phyloP scores from a whole-genome alignment of 2,329 filamentous ascomycete genomes.

The Colletotrichum eleusines region DNA sequence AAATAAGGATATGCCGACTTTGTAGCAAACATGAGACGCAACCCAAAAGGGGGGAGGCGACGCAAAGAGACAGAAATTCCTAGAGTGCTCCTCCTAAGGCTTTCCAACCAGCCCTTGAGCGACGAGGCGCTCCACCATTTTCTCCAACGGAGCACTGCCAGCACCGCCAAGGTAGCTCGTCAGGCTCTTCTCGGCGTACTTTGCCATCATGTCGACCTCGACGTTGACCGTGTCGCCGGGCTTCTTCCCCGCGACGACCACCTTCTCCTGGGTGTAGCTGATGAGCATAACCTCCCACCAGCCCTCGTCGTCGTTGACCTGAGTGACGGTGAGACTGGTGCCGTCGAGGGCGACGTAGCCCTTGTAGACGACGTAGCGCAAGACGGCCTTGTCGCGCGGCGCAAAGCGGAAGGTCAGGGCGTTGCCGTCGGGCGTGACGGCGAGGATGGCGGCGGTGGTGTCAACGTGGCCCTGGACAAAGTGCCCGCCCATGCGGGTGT shows the following conservation, averaged over 20 bases:
- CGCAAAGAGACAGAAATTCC: neutral
- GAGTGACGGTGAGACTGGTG: constrained; percentile 91
- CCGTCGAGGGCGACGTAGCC: constrained; percentile 95
- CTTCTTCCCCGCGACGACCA: constrained; percentile 84
- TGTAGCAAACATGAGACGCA: neutral
- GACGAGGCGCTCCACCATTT: constrained; percentile 80
- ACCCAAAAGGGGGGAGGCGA: neutral
- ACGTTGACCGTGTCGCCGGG: constrained; percentile 88
- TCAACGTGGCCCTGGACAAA: constrained; percentile 99
- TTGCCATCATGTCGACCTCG: constrained; percentile 89
- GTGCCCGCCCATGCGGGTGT: constrained; percentile 97
- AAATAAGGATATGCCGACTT: constrained; percentile 3
- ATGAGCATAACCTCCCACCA: constrained; percentile 99
- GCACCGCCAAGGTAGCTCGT: constrained; percentile 78
- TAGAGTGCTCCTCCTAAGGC: constrained; percentile 20
- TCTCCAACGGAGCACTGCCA: constrained; percentile 71
- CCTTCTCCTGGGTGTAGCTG: constrained; percentile 92
- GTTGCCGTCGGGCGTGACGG: constrained; percentile 85
- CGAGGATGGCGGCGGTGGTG: constrained; percentile 81
- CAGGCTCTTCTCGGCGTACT: constrained; percentile 92
- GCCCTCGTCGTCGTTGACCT: constrained; percentile 81
- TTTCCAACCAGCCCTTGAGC: constrained; percentile 69
- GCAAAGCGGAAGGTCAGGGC: constrained; percentile 87
- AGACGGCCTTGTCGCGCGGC: constrained; percentile 75
- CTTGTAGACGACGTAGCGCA: constrained; percentile 95